Evolutionary conservation across 23 red algal genomes (phyloP).

Genomic region (Gracilariopsis chorda): DNA sequence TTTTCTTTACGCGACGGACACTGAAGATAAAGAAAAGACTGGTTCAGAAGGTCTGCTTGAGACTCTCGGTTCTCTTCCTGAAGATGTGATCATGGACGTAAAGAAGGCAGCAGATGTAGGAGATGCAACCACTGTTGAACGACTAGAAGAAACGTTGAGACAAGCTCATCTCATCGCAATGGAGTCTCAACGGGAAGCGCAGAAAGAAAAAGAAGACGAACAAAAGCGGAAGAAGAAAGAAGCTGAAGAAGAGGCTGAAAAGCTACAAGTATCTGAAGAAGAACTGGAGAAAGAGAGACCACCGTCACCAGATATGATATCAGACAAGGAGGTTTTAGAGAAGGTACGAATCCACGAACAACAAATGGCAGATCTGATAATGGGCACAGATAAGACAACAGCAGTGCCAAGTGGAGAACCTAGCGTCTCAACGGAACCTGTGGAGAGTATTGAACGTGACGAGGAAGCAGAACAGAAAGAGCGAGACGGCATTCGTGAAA

Average conservation of each 20-base stretch:
- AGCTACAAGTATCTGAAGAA: background rate
- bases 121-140: slow-evolving; percentile 62
- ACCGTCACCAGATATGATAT: slow-evolving; percentile 37
- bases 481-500: slow-evolving; percentile 45
- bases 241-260: slow-evolving; percentile 24
- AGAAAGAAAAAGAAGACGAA: slow-evolving; percentile 70
- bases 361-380: background rate
- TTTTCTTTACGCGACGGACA: slow-evolving; percentile 75
- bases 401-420: background rate
- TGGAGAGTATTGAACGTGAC: slow-evolving; percentile 18
- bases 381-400: background rate
- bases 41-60: slow-evolving; percentile 63
- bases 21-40: background rate
- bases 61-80: slow-evolving; percentile 81
- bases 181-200: slow-evolving; percentile 70
- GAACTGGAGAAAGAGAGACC: background rate
- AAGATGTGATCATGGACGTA: slow-evolving; percentile 87
- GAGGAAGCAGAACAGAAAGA: slow-evolving; percentile 64
- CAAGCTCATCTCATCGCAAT: slow-evolving; percentile 86
- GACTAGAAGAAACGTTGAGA: slow-evolving; percentile 86
- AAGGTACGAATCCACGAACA: slow-evolving; percentile 34
- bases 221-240: slow-evolving; percentile 72
- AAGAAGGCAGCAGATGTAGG: slow-evolving; percentile 66
- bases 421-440: background rate
- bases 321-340: slow-evolving; percentile 36